Evolutionary conservation across 129 eudicot genomes (phyloP), one percentile per base, ranked within the genome.

Genomic region (Flaveria robusta): DNA sequence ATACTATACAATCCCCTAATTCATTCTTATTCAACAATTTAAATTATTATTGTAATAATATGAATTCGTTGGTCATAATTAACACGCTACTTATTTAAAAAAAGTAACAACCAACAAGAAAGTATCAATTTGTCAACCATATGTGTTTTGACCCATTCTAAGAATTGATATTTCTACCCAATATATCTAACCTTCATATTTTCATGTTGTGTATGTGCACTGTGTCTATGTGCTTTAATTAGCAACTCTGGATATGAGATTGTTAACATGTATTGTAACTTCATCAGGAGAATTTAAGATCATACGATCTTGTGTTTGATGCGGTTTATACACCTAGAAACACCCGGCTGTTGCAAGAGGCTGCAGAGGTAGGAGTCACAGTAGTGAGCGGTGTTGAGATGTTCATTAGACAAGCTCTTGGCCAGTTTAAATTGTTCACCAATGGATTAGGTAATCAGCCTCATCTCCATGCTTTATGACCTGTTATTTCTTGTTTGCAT

Each of bases 371-470:
- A 65, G 93, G 97, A 59, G 96, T 89, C 64, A 77, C 76, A 9
- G 89, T 87, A 16, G 96, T 92, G 68, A 84, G 89, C n/a, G 97
- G 97, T 16, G 92, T 89, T 41, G 96, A 89, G 82, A 92, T 92
- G 97, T 92, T 92, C 70, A 66, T 89, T 66, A 80, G 96, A 76
- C 97, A 92, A 78, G 97, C 97, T 0, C 85, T 87, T 74, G 90
- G 87, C 16, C 97, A 92, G 68, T 92, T 87, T 75, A 87, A 90
- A 54, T 71, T 88, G 79, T 92, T 92, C 88, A 92, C 97, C 24
- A 83, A 76, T 64, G 92, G 96, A 64, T 83, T 86, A 85, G 97
- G 97, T 92, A 91, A 39, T 16, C 68, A 20, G 62, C 34, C 46
- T 41, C 46, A 31, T 63, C 45, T 14, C 46, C 23, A 31, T 71